Base-by-base conservation (phyloP, 305 asterid genomes). In the Fraxinus ornus region DNA sequence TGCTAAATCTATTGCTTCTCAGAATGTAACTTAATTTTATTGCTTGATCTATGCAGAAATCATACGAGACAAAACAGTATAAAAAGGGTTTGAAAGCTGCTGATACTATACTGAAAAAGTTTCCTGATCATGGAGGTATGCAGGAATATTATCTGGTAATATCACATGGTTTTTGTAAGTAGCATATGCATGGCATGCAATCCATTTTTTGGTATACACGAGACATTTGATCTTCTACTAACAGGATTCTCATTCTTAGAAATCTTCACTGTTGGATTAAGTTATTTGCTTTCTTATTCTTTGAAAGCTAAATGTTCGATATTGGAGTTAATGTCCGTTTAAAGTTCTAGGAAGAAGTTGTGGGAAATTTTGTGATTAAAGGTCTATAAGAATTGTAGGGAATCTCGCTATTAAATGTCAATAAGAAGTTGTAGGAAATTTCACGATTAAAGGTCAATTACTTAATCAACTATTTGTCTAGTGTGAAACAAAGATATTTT, bases 121-220 rank as follows among this genome's bases (percentile, higher is more conserved):
- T 93, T 84, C 99, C 99, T 71, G 91, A 94, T 87, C 99, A 97
- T 92, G 99, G 99, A 97, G 99, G 99, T 97, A 90, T 85, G 92
- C 75, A 75, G 60, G 71, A 83, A 49, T 77, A 82, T 81, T 78
- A 80, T 75, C 68, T 47, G 76, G 60, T 79, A 37, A 26, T 68
- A 8, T 81, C 22, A 13, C 79, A 74, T 79, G 26, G 41, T 41
- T 22, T 79, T 39, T 35, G 55, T n/a, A 82, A n/a, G 13, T 71
- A 37, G 22, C 44, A 70, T 30, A 7, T 70, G 35, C 2, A 5
- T 1, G 44, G 7, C 24, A 32, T 15, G 39, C 22, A 15, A 39
- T 32, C 10, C 22, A 12, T 70, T 71, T 30, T 71, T 71, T 13
- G 76, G 76, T 71, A 30, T 30, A 71, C 21, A 71, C 76, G 13